Base-by-base conservation (phyloP, 306 rosid genomes). In the Echinosophora koreensis region DNA sequence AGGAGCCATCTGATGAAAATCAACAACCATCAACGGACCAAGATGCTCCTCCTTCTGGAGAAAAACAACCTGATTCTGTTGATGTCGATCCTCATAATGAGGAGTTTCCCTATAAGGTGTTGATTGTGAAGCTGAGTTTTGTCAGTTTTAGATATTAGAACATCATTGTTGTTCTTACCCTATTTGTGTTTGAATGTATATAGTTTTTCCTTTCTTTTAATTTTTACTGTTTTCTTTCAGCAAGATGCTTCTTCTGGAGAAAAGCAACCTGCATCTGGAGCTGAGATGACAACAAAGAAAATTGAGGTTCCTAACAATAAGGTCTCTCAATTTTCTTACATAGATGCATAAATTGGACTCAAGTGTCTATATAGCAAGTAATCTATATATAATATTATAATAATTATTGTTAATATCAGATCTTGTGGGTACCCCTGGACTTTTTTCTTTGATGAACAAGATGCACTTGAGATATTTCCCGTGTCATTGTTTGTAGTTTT, bases 251-350 rank as follows among this genome's bases (percentile, higher is more conserved):
- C 61, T 74, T 28, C 80, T 64, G 88, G 51, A 8, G 76, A 63
- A 47, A 66, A 81, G 70, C 85, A 82, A 49, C 79, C 85, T 16
- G 4, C 85, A 44, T 74, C 89, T 41, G 91, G 22, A 4, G 56
- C 75, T 49, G 84, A 86, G 16, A 49, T 76, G n/a, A 76, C 80
- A 0, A 64, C 97, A 0, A 85, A 83, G 72, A 89, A 69, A 81
- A 91, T 96, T 71, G 97, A 92, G 68, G 98, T 96, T 73, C 99
- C 99, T 32, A 96, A 87, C 76, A 96, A 93, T 75, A 92, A 96
- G 99, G 99, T 96, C 42, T 22, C 67, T 65, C 16, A 4, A 60
- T 32, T 57, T 15, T 57, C 35, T 42, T 32, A 12, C 12, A 5
- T 44, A 4, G 17, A 10, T 70, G 37, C 65, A 38, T 61, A 22